Conservation (phyloP, 2,329 filamentous ascomycete species). For the Metarhizium album region DNA sequence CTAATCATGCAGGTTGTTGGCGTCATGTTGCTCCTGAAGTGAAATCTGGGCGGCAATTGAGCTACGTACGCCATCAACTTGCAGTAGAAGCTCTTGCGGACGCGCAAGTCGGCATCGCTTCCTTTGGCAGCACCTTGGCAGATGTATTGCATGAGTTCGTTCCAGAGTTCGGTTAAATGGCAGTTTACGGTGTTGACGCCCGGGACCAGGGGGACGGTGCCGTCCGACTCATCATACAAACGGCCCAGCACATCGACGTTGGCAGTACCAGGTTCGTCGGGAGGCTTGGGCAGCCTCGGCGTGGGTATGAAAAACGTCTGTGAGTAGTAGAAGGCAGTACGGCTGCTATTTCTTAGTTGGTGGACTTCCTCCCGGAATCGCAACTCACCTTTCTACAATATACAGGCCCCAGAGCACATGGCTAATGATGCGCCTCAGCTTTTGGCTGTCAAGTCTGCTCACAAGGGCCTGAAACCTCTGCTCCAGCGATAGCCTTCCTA, state of each 20-base stretch:
- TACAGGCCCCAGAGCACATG: background rate
- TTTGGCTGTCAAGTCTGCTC: background rate
- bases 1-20: background rate
- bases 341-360: background rate
- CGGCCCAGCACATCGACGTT: background rate
- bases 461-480: background rate
- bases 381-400: background rate
- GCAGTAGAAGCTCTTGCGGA: background rate
- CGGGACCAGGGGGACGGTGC: background rate
- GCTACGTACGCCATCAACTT: background rate
- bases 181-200: background rate
- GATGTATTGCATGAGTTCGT: background rate
- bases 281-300: background rate
- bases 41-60: background rate
- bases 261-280: background rate
- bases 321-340: background rate
- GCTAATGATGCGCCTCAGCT: background rate
- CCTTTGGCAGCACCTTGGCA: background rate
- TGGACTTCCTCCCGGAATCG: background rate
- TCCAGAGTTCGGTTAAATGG: background rate
- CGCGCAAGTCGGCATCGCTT: background rate
- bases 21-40: background rate
- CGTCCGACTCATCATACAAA: background rate
- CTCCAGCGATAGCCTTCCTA: background rate
- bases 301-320: background rate